Percentiles rank a stretch among this genome's conserved stretches.
Evolutionary conservation across 768 basidiomycete species (phyloP).

Genomic region (Terana coerulea): DNA sequence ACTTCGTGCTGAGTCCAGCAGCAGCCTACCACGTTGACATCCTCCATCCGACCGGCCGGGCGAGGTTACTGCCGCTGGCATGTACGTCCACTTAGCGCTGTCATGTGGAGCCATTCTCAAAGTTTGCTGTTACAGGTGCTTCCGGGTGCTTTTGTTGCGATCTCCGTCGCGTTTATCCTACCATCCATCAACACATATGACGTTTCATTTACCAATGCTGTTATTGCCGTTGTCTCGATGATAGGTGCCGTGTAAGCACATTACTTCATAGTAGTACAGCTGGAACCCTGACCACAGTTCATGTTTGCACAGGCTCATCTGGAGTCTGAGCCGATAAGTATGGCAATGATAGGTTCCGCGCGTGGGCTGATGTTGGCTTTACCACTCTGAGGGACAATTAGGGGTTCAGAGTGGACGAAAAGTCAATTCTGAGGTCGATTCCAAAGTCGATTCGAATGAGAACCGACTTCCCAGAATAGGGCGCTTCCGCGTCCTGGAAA

Average conservation of each 20-base stretch:
- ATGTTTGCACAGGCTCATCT: slow-evolving; percentile 45
- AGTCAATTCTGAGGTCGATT: no score
- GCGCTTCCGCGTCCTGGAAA: no score
- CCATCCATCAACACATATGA: slow-evolving; percentile 54
- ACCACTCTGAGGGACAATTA: background rate
- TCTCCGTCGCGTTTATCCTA: slow-evolving; percentile 43
- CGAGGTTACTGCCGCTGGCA: slow-evolving; percentile 54
- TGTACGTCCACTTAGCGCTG: slow-evolving; percentile 35
- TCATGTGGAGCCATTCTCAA: no score
- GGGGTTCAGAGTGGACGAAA: no score
- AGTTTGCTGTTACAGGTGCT: slow-evolving; percentile 42
- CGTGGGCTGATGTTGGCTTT: slow-evolving; percentile 54
- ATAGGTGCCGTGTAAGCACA: slow-evolving; percentile 50
- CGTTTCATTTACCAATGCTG: slow-evolving; percentile 43
- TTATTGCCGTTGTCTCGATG: slow-evolving; percentile 44
- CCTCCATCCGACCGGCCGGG: slow-evolving; percentile 56
- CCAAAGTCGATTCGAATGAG: no score
- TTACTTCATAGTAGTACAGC: background rate
- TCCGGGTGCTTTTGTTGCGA: slow-evolving; percentile 43
- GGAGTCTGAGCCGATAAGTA: slow-evolving; percentile 51
- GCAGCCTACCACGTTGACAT: slow-evolving; percentile 60
- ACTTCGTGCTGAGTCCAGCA: slow-evolving; percentile 51
- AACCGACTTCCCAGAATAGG: no score
- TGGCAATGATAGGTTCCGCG: slow-evolving; percentile 53
- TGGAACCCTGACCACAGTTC: background rate